Conservation (phyloP, 768 basidiomycete genomes). For the Hemileccinum rubropunctum region DNA sequence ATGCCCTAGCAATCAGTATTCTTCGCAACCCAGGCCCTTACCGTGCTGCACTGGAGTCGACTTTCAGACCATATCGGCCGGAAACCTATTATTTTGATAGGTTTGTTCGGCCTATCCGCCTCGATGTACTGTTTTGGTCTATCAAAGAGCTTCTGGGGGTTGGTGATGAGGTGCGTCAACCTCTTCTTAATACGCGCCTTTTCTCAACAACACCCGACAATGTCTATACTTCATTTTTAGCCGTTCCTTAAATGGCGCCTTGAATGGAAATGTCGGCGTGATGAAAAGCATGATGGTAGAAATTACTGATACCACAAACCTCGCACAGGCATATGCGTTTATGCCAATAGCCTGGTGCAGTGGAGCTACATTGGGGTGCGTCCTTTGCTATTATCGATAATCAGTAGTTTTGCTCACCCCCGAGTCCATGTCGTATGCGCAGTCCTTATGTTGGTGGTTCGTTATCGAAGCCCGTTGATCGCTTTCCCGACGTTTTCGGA, state of each 20-base stretch:
- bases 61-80: slow-evolving; percentile 71
- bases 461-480: slow-evolving; percentile 63
- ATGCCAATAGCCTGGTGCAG: slow-evolving; percentile 54
- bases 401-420: slow-evolving; percentile 2
- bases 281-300: slow-evolving; percentile 75
- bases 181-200: not conserved
- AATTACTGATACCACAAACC: slow-evolving; percentile 68
- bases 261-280: slow-evolving; percentile 70
- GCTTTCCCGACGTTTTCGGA: slow-evolving; percentile 63
- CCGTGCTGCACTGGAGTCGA: slow-evolving; percentile 74
- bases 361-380: slow-evolving; percentile 47
- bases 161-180: slow-evolving; percentile 43
- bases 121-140: slow-evolving; percentile 78
- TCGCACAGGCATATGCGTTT: slow-evolving; percentile 65
- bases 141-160: slow-evolving; percentile 64
- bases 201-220: not conserved
- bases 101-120: slow-evolving; percentile 58
- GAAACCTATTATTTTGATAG: slow-evolving; percentile 69
- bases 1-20: slow-evolving; percentile 66
- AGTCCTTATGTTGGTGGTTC: slow-evolving; percentile 71
- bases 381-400: not conserved
- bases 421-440: too few species aligned
- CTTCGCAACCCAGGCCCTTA: slow-evolving; percentile 70
- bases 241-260: slow-evolving; percentile 66
- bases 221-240: slow-evolving; percentile 32